Base-by-base conservation (phyloP, 148 eudicot species). In the Mesembryanthemum crystallinum region DNA sequence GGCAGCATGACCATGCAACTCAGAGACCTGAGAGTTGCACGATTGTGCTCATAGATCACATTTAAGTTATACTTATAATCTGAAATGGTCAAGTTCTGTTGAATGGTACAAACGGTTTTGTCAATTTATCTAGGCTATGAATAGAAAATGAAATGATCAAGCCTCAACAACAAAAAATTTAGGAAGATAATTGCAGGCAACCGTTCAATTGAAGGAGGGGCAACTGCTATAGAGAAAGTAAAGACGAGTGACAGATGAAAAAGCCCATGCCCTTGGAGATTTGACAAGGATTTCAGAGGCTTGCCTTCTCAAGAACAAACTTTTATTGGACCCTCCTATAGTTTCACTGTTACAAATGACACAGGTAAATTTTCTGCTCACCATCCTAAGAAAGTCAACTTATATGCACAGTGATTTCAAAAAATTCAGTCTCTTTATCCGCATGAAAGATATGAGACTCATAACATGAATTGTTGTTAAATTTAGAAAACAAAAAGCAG, bases 381-480 rank as follows among this genome's bases (percentile, higher is more conserved):
- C n/a, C 67, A 47, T 21, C 61, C 37, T 20, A 35, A 17, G 37
- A 52, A 66, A 28, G 12, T 29, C 43, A 57, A 67, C 20, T 73
- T 52, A n/a, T 17, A 49, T 5, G 57, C 43, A 52, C 11, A 57
- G 24, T 71, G 62, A 72, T 57, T 61, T 28, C 21, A 28, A 24
- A 0, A 73, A 28, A 45, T 14, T n/a, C n/a, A n/a, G 77, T 57
- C 11, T 24, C 35, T 33, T 37, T 42, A 73, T 10, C 71, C 28
- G 17, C 71, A 18, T 30, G 64, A 68, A 54, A 68, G 37, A 71
- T 62, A 57, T 30, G 3, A 71, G 61, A 65, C 29, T 55, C 71
- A 70, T 68, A 28, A 25, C 3, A 21, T 42, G 57, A 68, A 42
- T 5, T 75, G 49, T 69, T 75, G 65, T 57, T 63, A 43, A 28